A percentile compares a stretch with the other conserved stretches of the same genome.
phyloP scores from a whole-genome alignment of 2,329 filamentous ascomycete genomes.

The Teratosphaeria gauchensis region DNA sequence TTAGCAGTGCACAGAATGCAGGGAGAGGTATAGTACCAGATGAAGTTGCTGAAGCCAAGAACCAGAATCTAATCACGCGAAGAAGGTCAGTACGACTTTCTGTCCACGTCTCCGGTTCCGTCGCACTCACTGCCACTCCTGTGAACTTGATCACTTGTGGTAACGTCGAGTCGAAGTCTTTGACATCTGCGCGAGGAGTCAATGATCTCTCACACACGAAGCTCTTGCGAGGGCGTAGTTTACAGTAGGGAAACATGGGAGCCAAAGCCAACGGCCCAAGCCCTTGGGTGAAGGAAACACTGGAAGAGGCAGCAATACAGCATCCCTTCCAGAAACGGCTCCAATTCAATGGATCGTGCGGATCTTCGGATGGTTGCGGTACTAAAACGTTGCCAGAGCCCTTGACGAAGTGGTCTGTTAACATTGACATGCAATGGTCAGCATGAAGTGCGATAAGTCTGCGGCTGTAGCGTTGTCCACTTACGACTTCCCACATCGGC shows the following conservation, averaged over 20 bases:
- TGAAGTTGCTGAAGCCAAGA: conserved; percentile 50
- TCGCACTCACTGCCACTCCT: conserved; percentile 22
- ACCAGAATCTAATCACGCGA: conserved; percentile 39
- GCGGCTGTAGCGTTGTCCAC: not conserved
- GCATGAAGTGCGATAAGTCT: not conserved
- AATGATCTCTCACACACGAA: not conserved
- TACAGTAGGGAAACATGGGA: conserved; percentile 45
- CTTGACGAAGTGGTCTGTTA: conserved; percentile 51
- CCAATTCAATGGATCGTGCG: conserved; percentile 42
- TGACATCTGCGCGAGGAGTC: conserved; percentile 32
- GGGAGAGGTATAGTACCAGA: conserved; percentile 36
- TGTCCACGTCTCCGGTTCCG: not conserved
- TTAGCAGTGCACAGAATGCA: not conserved
- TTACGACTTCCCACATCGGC: conserved; percentile 45
- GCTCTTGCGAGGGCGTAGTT: conserved; percentile 13
- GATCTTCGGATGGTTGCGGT: conserved; percentile 40
- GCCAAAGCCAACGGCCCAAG: conserved; percentile 47
- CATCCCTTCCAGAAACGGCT: conserved; percentile 38
- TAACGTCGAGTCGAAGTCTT: conserved; percentile 39
- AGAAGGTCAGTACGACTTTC: not conserved
- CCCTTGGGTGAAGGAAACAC: conserved; percentile 44
- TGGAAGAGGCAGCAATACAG: conserved; percentile 37
- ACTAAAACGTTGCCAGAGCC: conserved; percentile 39
- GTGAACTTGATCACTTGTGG: conserved; percentile 43
- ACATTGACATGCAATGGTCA: too few relatives aligned